Conservation (phyloP, 371 early-diverging fungal genomes). For the Apophysomyces variabilis region DNA sequence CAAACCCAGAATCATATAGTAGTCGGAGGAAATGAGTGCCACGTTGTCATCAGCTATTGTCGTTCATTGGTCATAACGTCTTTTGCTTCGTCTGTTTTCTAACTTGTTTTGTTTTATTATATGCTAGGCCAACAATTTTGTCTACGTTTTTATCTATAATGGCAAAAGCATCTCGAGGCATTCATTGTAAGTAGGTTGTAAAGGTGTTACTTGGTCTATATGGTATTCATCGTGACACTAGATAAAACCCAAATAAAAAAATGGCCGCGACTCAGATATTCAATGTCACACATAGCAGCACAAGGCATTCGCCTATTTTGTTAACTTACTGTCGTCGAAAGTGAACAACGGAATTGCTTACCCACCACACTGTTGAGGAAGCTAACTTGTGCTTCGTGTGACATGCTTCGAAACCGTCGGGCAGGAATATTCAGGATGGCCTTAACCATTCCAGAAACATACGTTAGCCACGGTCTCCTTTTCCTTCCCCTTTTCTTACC, state of each 20-base stretch:
- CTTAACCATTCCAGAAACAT: conserved; percentile 18
- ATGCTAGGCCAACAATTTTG: conserved; percentile 13
- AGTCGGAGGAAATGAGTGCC: conserved; percentile 16
- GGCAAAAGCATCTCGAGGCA: neutral
- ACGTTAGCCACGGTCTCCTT: neutral
- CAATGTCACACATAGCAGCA: conserved; percentile 11
- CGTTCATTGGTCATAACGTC: neutral
- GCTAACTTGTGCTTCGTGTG: conserved; percentile 34
- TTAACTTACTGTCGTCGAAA: conserved; percentile 35
- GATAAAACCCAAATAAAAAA: neutral
- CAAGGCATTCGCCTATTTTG: conserved; percentile 8
- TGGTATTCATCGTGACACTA: conserved; percentile 19
- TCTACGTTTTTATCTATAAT: conserved; percentile 14
- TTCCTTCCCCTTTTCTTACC: conserved; percentile 19
- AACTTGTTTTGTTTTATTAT: neutral
- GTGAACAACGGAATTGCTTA: conserved; percentile 34
- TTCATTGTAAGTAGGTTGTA: conserved; percentile 9
- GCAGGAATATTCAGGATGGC: conserved; percentile 35
- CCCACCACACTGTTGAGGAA: conserved; percentile 44
- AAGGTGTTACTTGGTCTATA: conserved; percentile 19
- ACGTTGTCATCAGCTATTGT: neutral
- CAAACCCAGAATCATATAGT: conserved; percentile 7
- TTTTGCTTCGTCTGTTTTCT: neutral
- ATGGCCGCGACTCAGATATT: conserved; percentile 4
- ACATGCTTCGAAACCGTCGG: conserved; percentile 35